Evolutionary conservation across 305 asterid species (phyloP).

Genomic region (Solanum hybrid): DNA sequence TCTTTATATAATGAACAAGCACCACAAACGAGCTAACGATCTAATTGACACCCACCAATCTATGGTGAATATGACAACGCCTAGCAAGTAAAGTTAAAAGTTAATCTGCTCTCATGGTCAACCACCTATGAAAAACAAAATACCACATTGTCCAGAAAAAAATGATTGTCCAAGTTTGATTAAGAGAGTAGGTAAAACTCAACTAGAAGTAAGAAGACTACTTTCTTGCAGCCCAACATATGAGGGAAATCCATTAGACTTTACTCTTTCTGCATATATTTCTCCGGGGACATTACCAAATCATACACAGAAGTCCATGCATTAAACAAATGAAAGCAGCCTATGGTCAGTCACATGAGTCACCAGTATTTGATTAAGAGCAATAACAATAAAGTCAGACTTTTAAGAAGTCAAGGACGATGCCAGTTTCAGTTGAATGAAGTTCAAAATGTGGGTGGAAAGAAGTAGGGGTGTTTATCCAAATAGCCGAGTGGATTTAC

Average conservation of each 20-base stretch:
- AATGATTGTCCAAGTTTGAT: not conserved
- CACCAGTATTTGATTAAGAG: not conserved
- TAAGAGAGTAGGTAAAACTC: not conserved
- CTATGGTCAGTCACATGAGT: not conserved
- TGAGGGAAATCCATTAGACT: not conserved
- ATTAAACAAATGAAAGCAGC: slow-evolving; percentile 1
- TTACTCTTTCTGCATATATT: not conserved
- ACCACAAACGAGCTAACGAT: not conserved
- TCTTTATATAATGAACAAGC: not conserved
- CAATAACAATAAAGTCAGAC: not conserved
- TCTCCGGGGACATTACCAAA: not conserved
- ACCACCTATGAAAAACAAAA: not conserved
- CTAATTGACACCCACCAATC: not conserved
- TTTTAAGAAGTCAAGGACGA: not conserved
- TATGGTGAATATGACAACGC: not conserved
- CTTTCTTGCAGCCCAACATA: not conserved
- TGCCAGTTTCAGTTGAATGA: not conserved
- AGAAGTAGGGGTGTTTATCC: not conserved
- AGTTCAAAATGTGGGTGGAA: not conserved
- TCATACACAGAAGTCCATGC: not conserved
- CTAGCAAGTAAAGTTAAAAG: not conserved
- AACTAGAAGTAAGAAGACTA: not conserved
- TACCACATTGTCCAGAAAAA: not conserved
- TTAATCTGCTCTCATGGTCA: not conserved
- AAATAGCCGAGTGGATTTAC: not conserved